Percentiles rank a stretch among this genome's conserved stretches.
Evolutionary conservation across 768 basidiomycete species (phyloP).

Genomic region (Trametes villosa): DNA sequence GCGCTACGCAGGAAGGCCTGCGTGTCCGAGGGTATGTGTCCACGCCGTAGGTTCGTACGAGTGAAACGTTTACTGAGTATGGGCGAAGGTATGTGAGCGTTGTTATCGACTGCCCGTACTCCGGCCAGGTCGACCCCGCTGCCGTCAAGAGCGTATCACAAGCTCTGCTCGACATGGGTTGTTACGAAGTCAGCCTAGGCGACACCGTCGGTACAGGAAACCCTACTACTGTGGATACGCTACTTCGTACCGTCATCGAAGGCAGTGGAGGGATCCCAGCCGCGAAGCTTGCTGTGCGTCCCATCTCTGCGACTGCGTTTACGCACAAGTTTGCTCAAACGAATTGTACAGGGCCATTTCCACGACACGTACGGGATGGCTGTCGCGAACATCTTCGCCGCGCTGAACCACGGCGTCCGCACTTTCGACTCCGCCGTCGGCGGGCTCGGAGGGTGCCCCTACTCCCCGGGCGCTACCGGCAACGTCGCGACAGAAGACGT

Average conservation of each 20-base stretch:
- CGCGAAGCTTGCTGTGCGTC: slow-evolving; percentile 68
- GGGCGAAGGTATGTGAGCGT: slow-evolving; percentile 78
- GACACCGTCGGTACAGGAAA: slow-evolving; percentile 92
- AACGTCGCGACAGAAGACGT: slow-evolving; percentile 95
- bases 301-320: background rate
- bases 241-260: slow-evolving; percentile 74
- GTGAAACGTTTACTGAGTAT: background rate
- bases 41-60: background rate
- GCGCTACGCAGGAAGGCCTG: slow-evolving; percentile 63
- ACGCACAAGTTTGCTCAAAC: background rate
- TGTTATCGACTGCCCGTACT: slow-evolving; percentile 83
- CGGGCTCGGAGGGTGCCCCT: slow-evolving; percentile 94
- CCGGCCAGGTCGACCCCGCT: slow-evolving; percentile 71
- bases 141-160: slow-evolving; percentile 71
- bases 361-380: slow-evolving; percentile 91
- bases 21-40: slow-evolving; percentile 74
- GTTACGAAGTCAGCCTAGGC: slow-evolving; percentile 90
- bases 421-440: slow-evolving; percentile 86
- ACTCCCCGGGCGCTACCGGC: slow-evolving; percentile 94
- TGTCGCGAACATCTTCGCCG: slow-evolving; percentile 73
- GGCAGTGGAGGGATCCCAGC: slow-evolving; percentile 60
- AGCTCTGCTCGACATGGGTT: slow-evolving; percentile 85
- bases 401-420: slow-evolving; percentile 73
- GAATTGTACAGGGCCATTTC: slow-evolving; percentile 52
- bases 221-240: slow-evolving; percentile 63